Base-by-base conservation (phyloP, 2,329 filamentous ascomycete genomes). In the Cryphonectria japonica region DNA sequence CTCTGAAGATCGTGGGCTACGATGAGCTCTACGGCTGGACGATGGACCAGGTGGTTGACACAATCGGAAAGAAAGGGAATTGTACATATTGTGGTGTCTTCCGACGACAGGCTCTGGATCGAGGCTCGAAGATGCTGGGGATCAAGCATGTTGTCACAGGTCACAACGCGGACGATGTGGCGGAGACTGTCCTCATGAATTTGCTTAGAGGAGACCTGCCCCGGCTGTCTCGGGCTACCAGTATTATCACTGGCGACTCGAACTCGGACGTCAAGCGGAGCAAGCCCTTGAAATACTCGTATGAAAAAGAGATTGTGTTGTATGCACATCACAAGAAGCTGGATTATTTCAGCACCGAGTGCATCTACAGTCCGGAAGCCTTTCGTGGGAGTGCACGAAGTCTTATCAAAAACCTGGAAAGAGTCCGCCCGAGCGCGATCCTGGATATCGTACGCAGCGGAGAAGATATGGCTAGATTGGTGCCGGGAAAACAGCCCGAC, bases 71-170 rank as follows among this genome's bases (percentile, higher is more conserved):
- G 84, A 98, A 98, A 81, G 95, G 95, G 41, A 99, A 99, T 81
- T 99, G 96, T 86, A 99, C 97, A 41, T 99, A 99, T 78, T 99
- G 96, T 78, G 96, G 96, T 19, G 96, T 99, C 26, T 99, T 99
- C 79, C 87, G 96, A 68, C 88, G 97, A 71, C 96, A 99, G 83
- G 96, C 96, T 1, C 86, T 99, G 46, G 96, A 99, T 80, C 90
- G 96, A 11, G 96, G 96, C 26, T 94, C 96, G 6, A 95, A 94
- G 76, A 91, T 92, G 80, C 83, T 99, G 70, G 91, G 89, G 0
- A 97, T 99, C 77, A 90, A 90, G 76, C 96, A 99, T 82, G 95
- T 99, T 6, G 94, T 99, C 26, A 99, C 96, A 0, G 96, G 96
- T 2, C 96, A 99, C 81, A 99, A 99, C 79, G 96, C 96, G 1